Evolutionary conservation across 192 early-diverging fungal genomes (phyloP), one percentile per base, ranked within the genome.

Genomic region (Backusella liffmaniae): DNA sequence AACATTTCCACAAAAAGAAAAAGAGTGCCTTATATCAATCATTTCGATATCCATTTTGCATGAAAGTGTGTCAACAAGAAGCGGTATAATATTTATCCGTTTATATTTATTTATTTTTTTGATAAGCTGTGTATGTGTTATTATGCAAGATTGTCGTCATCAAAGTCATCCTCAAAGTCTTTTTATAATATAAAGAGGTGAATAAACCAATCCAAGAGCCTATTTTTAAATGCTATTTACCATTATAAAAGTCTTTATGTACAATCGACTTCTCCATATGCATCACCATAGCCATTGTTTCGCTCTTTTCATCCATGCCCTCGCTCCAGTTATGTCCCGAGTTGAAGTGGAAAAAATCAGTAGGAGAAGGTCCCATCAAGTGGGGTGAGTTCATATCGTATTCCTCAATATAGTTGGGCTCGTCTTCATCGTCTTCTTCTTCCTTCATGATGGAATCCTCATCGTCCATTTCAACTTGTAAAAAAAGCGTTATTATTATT

Each of bases 241-340:
- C n/a, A 26, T 70, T 30, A 46, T 44, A 70, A 41, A 70, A 70
- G 21, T 49, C 41, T 29, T 70, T 26, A 30, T 70, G 69, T 44
- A 70, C 69, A 70, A 70, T 46, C 23, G 69, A 41, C 41, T 70
- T 70, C 13, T 70, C 69, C 69, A 70, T 44, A 6, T 70, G 69
- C 42, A 70, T 46, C 69, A 70, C 30, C 15, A 29, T 36, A 0
- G 37, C 29, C 23, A 46, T 39, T 9, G 37, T 46, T 29, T 70
- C 69, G 8, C 18, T 39, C 69, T 70, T 70, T 46, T 42, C 42
- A 15, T 70, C 69, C 18, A 70, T 46, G 16, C 36, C 42, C 16
- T 70, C 69, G 0, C 21, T 70, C 69, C 69, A 70, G 41, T 26
- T 37, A n/a, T 35, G 16, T 23, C 36, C 21, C 1, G 36, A 39